These are phyloP conservation scores for Capsicum chinense DNA, from an alignment of 257 asterid species.

Conservation along the genomic window DNA sequence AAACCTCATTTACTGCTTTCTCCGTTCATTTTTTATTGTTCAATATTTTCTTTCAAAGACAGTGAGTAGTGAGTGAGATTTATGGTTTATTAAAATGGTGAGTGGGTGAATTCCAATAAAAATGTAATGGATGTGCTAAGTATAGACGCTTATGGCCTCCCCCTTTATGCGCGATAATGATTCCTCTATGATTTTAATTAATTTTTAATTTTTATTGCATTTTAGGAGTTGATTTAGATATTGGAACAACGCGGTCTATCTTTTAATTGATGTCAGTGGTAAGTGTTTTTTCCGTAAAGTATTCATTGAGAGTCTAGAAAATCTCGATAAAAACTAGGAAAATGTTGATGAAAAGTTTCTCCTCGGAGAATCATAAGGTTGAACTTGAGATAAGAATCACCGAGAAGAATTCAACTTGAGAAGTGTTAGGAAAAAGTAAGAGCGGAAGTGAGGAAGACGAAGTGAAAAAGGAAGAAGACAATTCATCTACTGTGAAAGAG, in stretches of 20 bases:
- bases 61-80: slow-evolving; percentile 53
- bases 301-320: slow-evolving; percentile 37
- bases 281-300: slow-evolving; percentile 66
- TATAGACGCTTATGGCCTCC: slow-evolving; percentile 52
- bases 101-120: slow-evolving; percentile 64
- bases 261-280: slow-evolving; percentile 70
- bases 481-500: slow-evolving; percentile 40
- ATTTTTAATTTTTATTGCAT: slow-evolving; percentile 70
- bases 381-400: slow-evolving; percentile 51
- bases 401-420: neutral
- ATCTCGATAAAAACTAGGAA: neutral
- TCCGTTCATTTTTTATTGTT: too few relatives aligned
- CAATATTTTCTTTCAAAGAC: slow-evolving; percentile 43
- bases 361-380: slow-evolving; percentile 37
- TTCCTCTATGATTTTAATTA: slow-evolving; percentile 37
- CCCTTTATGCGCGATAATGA: slow-evolving; percentile 50
- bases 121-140: slow-evolving; percentile 45
- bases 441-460: too few relatives aligned
- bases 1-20: too few relatives aligned
- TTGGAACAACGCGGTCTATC: slow-evolving; percentile 54
- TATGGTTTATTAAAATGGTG: slow-evolving; percentile 57
- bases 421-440: too few relatives aligned
- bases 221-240: slow-evolving; percentile 52
- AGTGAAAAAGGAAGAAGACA: slow-evolving; percentile 32
- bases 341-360: neutral